Conservation (phyloP, 768 basidiomycete species). For the Lentinula aciculospora region DNA sequence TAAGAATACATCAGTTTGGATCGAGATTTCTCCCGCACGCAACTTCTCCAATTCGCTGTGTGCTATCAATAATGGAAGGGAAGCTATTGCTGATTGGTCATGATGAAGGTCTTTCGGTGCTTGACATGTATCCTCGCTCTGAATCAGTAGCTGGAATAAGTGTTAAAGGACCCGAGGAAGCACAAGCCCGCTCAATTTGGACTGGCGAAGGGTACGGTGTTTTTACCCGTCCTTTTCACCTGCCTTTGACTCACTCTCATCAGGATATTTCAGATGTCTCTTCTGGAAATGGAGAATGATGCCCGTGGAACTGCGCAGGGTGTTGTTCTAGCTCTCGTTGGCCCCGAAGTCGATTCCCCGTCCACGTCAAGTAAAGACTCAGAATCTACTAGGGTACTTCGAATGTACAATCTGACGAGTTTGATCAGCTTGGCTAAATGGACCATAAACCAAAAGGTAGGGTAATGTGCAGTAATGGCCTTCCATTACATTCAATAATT, state of each 20-base stretch:
- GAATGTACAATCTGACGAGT: constrained; percentile 83
- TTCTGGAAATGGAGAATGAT: constrained; percentile 64
- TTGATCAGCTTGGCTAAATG: constrained; percentile 72
- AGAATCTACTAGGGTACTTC: constrained; percentile 50
- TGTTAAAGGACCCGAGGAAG: constrained; percentile 65
- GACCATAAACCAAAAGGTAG: constrained; percentile 67
- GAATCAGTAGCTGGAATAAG: constrained; percentile 37
- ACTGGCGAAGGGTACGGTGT: constrained; percentile 63
- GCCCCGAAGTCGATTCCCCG: constrained; percentile 48
- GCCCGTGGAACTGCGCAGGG: constrained; percentile 53
- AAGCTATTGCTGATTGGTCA: constrained; percentile 72
- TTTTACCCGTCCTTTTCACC: not conserved
- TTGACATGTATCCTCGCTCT: constrained; percentile 78
- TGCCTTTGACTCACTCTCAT: not conserved
- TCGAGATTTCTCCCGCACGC: constrained; percentile 83
- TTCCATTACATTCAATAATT: not conserved
- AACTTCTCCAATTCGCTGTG: constrained; percentile 65
- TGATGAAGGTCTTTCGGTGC: constrained; percentile 72
- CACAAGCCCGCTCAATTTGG: constrained; percentile 65
- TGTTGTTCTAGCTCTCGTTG: constrained; percentile 72
- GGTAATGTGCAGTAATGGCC: constrained; percentile 12
- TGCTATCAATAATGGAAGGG: constrained; percentile 65
- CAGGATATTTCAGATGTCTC: constrained; percentile 74
- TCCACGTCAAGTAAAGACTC: constrained; percentile 36
- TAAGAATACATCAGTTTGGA: constrained; percentile 73